Evolutionary conservation across 495 filamentous ascomycete species (phyloP).

Genomic region (Lichenothelia convexa): DNA sequence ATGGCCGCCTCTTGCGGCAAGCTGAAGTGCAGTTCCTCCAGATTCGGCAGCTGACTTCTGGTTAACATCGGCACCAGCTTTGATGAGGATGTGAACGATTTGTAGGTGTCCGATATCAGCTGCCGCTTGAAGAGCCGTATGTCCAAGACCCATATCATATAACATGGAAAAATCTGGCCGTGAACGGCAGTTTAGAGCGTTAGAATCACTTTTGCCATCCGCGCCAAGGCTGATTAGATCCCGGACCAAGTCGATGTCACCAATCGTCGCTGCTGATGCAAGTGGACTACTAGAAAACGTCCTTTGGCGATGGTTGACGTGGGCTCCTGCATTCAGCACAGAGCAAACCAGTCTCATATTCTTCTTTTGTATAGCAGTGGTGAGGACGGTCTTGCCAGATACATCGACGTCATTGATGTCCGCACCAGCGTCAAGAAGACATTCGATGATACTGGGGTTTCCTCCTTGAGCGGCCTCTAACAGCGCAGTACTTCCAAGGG

Average conservation of each 20-base stretch:
- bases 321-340: slow-evolving; percentile 2
- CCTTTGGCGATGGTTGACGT: slow-evolving; percentile 1
- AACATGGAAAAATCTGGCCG: too few species aligned
- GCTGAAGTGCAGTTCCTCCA: slow-evolving; percentile 14
- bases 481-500: background rate
- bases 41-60: background rate
- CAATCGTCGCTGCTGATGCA: background rate
- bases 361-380: background rate
- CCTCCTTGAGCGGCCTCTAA: background rate
- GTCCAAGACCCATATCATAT: background rate
- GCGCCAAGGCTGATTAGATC: background rate
- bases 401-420: background rate
- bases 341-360: background rate
- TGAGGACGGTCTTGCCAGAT: background rate
- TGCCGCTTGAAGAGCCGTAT: slow-evolving; percentile 3
- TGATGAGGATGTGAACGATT: slow-evolving; percentile 7
- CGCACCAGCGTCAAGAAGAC: background rate
- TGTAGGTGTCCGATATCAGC: slow-evolving; percentile 3
- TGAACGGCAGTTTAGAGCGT: too few species aligned
- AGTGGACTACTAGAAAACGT: background rate
- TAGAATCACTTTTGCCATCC: background rate
- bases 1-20: slow-evolving; percentile 12
- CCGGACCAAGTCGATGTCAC: slow-evolving; percentile 1
- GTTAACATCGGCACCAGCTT: slow-evolving; percentile 7
- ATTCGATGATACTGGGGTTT: background rate